A percentile compares a stretch with the other conserved stretches of the same genome.
These are phyloP conservation scores for Fusarium sp. DNA, from an alignment of 2,329 filamentous ascomycete genomes.

Conservation along the genomic window DNA sequence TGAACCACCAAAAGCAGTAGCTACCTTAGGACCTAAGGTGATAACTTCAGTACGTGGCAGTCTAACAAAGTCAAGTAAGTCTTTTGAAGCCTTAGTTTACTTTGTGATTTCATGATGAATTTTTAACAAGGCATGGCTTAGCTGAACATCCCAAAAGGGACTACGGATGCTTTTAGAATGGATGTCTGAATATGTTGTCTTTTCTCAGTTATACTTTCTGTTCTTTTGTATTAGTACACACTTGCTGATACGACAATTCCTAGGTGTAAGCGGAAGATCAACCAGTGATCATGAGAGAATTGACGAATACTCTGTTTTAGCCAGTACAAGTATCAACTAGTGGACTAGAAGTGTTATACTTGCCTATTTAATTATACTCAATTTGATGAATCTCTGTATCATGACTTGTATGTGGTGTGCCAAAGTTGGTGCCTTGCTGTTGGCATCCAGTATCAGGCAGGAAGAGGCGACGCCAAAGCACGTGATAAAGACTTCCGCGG, in stretches of 20 bases:
- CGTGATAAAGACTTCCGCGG: slow-evolving; percentile 37
- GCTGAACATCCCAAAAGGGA: slow-evolving; percentile 44
- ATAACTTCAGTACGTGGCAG: too few species aligned
- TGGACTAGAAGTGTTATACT: not conserved
- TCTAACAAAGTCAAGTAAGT: slow-evolving; percentile 15
- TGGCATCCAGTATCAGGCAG: not conserved
- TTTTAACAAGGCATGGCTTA: slow-evolving; percentile 50
- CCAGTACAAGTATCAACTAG: too few species aligned
- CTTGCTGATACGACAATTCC: slow-evolving; percentile 12
- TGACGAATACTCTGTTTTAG: not conserved
- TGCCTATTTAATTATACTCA: too few species aligned
- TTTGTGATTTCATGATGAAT: slow-evolving; percentile 45
- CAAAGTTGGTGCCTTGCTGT: not conserved
- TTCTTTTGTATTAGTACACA: not conserved
- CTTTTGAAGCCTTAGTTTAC: not conserved
- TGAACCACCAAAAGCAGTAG: too few species aligned
- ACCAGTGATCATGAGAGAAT: not conserved
- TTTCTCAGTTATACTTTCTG: not conserved
- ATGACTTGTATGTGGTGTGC: not conserved
- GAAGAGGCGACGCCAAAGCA: slow-evolving; percentile 42
- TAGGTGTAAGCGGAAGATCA: not conserved
- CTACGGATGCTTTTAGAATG: slow-evolving; percentile 46
- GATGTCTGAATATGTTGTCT: slow-evolving; percentile 42
- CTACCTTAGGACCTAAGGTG: too few species aligned
- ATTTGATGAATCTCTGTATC: not conserved